phyloP scores from a whole-genome alignment of 495 filamentous ascomycete genomes.

The Aspergillus saccharolyticus region DNA sequence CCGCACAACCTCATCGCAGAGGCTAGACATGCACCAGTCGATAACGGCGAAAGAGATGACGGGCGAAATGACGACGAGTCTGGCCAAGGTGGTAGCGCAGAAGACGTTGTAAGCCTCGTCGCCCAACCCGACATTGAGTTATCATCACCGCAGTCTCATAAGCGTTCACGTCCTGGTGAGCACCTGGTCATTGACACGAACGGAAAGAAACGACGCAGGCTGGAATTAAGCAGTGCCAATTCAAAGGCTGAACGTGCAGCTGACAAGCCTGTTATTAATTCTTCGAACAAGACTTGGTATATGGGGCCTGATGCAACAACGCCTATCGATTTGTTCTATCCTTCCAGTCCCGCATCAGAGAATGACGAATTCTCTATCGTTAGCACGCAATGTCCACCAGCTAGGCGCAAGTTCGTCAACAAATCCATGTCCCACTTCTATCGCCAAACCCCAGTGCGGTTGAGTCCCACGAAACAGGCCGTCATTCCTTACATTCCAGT shows the following conservation, averaged over 20 bases:
- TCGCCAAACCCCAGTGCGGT: conserved; percentile 15
- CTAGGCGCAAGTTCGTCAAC: conserved; percentile 24
- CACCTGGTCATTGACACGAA: conserved; percentile 29
- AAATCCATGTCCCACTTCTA: conserved; percentile 22
- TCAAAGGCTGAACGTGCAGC: background rate
- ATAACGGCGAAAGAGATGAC: background rate
- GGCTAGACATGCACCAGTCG: background rate
- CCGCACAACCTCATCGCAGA: background rate
- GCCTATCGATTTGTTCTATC: conserved; percentile 22
- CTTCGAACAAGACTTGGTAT: conserved; percentile 21
- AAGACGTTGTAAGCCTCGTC: background rate
- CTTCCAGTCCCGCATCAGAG: conserved; percentile 12
- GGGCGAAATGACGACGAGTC: too few relatives aligned
- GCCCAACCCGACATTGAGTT: background rate
- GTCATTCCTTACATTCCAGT: conserved; percentile 23
- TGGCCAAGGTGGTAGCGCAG: too few relatives aligned
- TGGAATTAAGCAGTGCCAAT: conserved; percentile 16
- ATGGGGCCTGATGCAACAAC: conserved; percentile 24
- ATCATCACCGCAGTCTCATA: background rate
- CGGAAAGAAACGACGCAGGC: conserved; percentile 38
- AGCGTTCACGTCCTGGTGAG: conserved; percentile 18
- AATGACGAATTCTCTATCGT: conserved; percentile 16
- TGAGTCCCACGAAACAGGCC: conserved; percentile 17
- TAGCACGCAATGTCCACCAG: conserved; percentile 18
- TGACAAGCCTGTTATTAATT: background rate